Base-by-base conservation (phyloP, 1,139 yeast species). In the Suzukiozyma palmioleophila region DNA sequence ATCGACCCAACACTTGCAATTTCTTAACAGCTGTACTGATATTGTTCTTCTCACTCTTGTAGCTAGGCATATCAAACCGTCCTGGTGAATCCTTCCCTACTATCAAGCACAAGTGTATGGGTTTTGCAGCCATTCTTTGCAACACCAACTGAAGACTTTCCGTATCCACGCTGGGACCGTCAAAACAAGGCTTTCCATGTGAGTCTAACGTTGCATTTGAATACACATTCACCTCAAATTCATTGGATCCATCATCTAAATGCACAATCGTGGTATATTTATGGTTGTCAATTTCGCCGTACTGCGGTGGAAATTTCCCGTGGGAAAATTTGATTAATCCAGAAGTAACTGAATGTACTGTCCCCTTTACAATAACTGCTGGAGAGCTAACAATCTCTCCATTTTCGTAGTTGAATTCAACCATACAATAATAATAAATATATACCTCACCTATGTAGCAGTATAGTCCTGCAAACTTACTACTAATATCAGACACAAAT, bases 1-100 rank as follows among this genome's bases (percentile, higher is more conserved):
- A 59, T 52, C 96, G 72, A 3, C 87, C 96, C 7, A 90, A 97
- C 44, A 88, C 77, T 51, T 95, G 79, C 48, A 92, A 59, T 57
- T 87, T 89, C 48, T 70, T 69, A 15, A 87, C 65, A 0, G 97
- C 97, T n/a, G 81, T 60, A 13, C 82, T 83, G 18, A 90, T 54
- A 12, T 73, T 77, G 45, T 87, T 81, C 1, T 80, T 81, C 51
- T 87, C 95, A 0, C 74, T 75, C 30, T 72, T 60, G 29, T 64
- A 58, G 24, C 60, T 48, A 2, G 95, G 94, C 52, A 89, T 78
- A 54, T 92, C 97, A 56, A 78, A 90, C 6, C 61, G 47, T 8
- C 79, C 78, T 3, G 80, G 77, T 1, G 96, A 86, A 53, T 92
- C 98, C 39, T 67, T 73, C 2, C 88, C 97, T 7, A 89, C 60